Conservation (phyloP, 768 basidiomycete genomes). For the Asterophora parasitica region DNA sequence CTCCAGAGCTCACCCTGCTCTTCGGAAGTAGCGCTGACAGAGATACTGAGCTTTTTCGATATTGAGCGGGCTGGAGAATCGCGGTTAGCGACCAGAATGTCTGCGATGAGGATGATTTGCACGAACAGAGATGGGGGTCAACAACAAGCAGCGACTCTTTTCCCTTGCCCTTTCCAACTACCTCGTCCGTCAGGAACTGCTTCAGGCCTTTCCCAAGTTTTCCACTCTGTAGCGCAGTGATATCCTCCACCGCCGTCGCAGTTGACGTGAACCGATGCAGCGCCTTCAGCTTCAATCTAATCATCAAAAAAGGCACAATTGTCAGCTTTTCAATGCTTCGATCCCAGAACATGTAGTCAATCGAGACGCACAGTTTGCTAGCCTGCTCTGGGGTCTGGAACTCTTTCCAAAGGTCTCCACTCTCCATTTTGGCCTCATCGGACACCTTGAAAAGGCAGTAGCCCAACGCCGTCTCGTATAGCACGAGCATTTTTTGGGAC, state of each 20-base stretch:
- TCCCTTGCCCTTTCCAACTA: conserved; percentile 85
- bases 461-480: conserved; percentile 94
- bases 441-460: conserved; percentile 98
- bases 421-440: conserved; percentile 82
- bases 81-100: not conserved
- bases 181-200: conserved; percentile 84
- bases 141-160: conserved; percentile 83
- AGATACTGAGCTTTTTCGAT: conserved; percentile 90
- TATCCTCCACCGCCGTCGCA: conserved; percentile 94
- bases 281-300: conserved; percentile 88
- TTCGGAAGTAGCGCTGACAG: conserved; percentile 60
- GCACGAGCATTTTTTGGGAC: conserved; percentile 75
- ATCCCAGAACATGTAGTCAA: conserved; percentile 2
- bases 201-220: conserved; percentile 91
- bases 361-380: conserved; percentile 74
- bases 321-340: conserved; percentile 1
- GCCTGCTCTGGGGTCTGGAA: conserved; percentile 92
- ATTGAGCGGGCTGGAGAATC: conserved; percentile 66
- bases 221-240: conserved; percentile 87
- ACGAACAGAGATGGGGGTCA: conserved; percentile 86
- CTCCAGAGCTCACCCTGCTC: conserved; percentile 81
- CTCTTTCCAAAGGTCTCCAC: conserved; percentile 84
- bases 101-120: not conserved
- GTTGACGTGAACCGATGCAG: conserved; percentile 96
- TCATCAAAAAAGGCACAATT: conserved; percentile 1